Conservation (phyloP, 306 rosid genomes). For the Arachis hypogaea region DNA sequence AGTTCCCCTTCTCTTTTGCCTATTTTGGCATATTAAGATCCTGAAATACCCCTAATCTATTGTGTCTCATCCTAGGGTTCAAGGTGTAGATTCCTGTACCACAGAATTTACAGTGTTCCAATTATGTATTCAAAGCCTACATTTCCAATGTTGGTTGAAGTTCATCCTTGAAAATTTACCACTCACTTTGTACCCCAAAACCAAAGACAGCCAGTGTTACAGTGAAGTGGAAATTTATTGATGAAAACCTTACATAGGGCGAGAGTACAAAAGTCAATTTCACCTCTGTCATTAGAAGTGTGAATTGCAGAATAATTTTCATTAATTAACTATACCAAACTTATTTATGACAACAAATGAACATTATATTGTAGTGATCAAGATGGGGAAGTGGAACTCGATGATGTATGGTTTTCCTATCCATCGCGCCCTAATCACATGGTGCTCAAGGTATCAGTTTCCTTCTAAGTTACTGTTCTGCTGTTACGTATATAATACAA, state of each 20-base stretch:
- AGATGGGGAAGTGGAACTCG: conserved; percentile 78
- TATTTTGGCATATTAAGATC: conserved; percentile 9
- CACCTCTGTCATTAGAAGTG: conserved; percentile 15
- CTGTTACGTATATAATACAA: conserved; percentile 7
- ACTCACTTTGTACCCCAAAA: too few relatives aligned
- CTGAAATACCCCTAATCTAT: conserved; percentile 3
- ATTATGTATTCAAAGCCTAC: conserved; percentile 13
- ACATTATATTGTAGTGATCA: conserved; percentile 60
- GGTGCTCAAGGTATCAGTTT: conserved; percentile 68
- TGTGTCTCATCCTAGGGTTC: conserved; percentile 23
- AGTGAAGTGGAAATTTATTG: conserved; percentile 31
- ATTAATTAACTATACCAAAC: background rate
- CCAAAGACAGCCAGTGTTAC: background rate
- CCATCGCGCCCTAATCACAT: conserved; percentile 81
- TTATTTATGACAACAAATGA: conserved; percentile 22
- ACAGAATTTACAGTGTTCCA: conserved; percentile 2
- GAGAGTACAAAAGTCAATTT: conserved; percentile 10
- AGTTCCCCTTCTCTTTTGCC: background rate
- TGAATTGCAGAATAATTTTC: conserved; percentile 29
- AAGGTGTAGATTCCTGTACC: conserved; percentile 12
- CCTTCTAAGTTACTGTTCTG: conserved; percentile 27
- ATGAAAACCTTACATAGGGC: conserved; percentile 22
- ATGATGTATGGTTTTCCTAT: conserved; percentile 86
- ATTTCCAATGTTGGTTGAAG: background rate
- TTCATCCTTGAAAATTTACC: too few relatives aligned